Percentiles rank a stretch among this genome's conserved stretches.
These are phyloP conservation scores for Trichoderma polysporum DNA, from an alignment of 2,329 filamentous ascomycete species.

Conservation along the genomic window DNA sequence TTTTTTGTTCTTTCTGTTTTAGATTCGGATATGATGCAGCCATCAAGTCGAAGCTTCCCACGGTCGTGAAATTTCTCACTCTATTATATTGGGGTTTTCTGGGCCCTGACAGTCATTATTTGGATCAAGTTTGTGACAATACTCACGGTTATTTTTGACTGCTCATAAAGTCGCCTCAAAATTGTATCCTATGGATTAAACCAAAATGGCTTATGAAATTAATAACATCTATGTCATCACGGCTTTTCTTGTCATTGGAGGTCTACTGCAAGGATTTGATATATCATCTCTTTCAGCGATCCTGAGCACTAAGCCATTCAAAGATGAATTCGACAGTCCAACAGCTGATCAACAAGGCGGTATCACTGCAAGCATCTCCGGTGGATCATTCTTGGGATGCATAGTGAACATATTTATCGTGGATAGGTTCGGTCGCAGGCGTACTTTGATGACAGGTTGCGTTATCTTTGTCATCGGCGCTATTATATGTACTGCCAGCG, in stretches of 20 bases:
- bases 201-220: neutral
- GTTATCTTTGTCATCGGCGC: neutral
- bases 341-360: slow-evolving; percentile 9
- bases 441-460: neutral
- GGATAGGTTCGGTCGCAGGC: neutral
- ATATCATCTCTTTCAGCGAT: slow-evolving; percentile 11
- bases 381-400: slow-evolving; percentile 10
- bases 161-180: neutral
- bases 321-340: slow-evolving; percentile 3
- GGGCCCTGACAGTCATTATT: too few species aligned
- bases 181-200: neutral
- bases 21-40: neutral
- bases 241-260: slow-evolving; percentile 5
- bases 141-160: neutral
- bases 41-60: neutral
- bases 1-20: neutral
- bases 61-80: neutral
- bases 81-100: too few species aligned
- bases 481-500: slow-evolving; percentile 5
- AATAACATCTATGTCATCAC: slow-evolving; percentile 5
- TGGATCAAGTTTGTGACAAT: neutral
- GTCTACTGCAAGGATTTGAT: slow-evolving; percentile 5
- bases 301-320: neutral
- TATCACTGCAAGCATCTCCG: slow-evolving; percentile 5
- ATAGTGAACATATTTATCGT: neutral